A percentile compares a stretch with the other conserved stretches of the same genome.
Conservation (phyloP, 768 basidiomycete genomes). For the Naganishia onofrii region DNA sequence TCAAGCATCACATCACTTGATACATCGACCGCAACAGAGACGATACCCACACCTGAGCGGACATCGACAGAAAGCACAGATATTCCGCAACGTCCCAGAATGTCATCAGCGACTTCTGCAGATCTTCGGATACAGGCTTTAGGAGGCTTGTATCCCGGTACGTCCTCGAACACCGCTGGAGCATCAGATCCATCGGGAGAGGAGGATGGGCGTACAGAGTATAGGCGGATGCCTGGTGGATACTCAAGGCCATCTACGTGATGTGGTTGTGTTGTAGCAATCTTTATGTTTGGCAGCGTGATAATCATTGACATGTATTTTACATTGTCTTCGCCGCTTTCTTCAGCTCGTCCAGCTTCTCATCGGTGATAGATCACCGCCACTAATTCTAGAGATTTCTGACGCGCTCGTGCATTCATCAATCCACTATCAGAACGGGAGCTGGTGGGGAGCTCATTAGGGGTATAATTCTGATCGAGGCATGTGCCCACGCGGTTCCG, state of each 20-base stretch:
- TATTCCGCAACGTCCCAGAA: background rate
- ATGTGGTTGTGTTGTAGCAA: background rate
- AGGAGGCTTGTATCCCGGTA: background rate
- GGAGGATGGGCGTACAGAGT: slow-evolving; percentile 13
- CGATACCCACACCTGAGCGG: background rate
- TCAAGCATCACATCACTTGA: slow-evolving; percentile 7
- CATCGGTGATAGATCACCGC: no score
- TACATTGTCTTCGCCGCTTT: background rate
- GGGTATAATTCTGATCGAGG: no score
- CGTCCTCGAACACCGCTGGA: no score
- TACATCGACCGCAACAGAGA: background rate
- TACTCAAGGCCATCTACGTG: background rate
- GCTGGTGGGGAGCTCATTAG: no score
- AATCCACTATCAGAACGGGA: no score
- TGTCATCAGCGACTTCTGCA: background rate
- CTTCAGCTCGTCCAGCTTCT: no score
- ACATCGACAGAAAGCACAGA: background rate
- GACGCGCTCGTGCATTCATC: no score
- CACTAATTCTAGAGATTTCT: no score
- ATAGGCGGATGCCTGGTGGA: slow-evolving; percentile 20
- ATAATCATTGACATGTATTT: background rate
- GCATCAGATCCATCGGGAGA: background rate
- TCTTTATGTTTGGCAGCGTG: background rate
- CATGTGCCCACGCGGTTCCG: no score
- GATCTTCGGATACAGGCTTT: slow-evolving; percentile 12